Percentiles rank a stretch among this genome's conserved stretches.
phyloP scores from a whole-genome alignment of 2,329 filamentous ascomycete species.

The Colletotrichum sp. region DNA sequence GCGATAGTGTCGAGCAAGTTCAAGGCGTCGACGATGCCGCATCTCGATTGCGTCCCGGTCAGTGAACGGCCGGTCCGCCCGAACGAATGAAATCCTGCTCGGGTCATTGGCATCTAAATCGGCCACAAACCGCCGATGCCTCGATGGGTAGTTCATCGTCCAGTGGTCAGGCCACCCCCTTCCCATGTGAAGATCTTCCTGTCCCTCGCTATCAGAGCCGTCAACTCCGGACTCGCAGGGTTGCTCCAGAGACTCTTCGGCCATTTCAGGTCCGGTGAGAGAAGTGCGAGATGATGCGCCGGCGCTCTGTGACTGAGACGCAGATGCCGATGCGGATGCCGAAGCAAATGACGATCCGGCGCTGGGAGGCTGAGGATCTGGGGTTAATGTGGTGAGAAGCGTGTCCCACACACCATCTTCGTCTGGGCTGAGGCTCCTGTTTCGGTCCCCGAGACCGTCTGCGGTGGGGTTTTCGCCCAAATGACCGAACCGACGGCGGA shows the following conservation, averaged over 20 bases:
- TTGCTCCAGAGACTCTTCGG: conserved; percentile 42
- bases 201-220: conserved; percentile 58
- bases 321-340: conserved; percentile 51
- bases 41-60: conserved; percentile 2
- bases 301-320: conserved; percentile 43
- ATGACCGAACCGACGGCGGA: background rate
- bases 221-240: conserved; percentile 60
- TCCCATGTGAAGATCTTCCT: conserved; percentile 22
- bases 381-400: conserved; percentile 79
- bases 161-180: conserved; percentile 12
- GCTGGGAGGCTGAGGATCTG: conserved; percentile 82
- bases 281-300: conserved; percentile 52
- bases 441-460: conserved; percentile 84
- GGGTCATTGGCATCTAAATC: conserved; percentile 14
- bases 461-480: conserved; percentile 31
- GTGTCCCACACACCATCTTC: conserved; percentile 76
- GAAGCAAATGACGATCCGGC: conserved; percentile 84
- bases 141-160: conserved; percentile 21
- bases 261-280: conserved; percentile 43
- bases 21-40: conserved; percentile 11
- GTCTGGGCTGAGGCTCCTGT: conserved; percentile 81
- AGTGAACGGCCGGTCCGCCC: background rate
- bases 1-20: conserved; percentile 12
- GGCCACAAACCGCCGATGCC: conserved; percentile 19
- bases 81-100: conserved; percentile 12